Base-by-base conservation (phyloP, 148 eudicot species). In the Cornus kousa region DNA sequence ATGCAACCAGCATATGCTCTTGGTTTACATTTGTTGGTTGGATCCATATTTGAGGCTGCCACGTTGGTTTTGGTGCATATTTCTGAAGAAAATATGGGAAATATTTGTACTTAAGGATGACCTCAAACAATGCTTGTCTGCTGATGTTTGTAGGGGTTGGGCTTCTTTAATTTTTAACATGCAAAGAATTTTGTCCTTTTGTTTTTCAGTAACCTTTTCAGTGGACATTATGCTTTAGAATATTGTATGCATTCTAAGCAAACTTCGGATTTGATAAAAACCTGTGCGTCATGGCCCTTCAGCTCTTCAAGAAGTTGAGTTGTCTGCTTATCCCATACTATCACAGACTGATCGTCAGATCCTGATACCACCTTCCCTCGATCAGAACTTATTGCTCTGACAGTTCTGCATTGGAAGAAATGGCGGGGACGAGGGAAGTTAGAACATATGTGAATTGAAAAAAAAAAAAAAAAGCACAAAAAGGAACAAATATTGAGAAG, bases 321-420 rank as follows among this genome's bases (percentile, higher is more conserved):
- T 50, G 97, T 90, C 86, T 96, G 99, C 76, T 96, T 96, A 84
- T 96, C 99, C 98, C 99, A 96, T 68, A 96, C 98, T 77, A 96
- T 85, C 71, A 96, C 91, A 79, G 95, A 89, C 72, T 92, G 90
- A 79, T 96, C 99, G 53, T 96, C 99, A 70, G 99, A 91, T 74
- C 99, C 99, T 66, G 99, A 89, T 73, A 93, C 94, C 53, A 96
- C 88, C 85, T 90, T 96, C 57, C 89, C 92, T 74, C 99, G 87
- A 83, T 96, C 99, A 65, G 99, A 96, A 82, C 91, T 93, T 79
- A 96, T 88, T 40, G 95, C 91, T 59, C 99, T 89, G 10, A 96
- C 89, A 74, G 95, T 79, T 78, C 94, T 93, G 90, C 57, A 71
- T 62, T 5, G 8, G 11, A 62, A 19, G 23, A 43, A 43, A 6